Evolutionary conservation across 495 filamentous ascomycete species (phyloP).

Genomic region (Neurospora sp.): DNA sequence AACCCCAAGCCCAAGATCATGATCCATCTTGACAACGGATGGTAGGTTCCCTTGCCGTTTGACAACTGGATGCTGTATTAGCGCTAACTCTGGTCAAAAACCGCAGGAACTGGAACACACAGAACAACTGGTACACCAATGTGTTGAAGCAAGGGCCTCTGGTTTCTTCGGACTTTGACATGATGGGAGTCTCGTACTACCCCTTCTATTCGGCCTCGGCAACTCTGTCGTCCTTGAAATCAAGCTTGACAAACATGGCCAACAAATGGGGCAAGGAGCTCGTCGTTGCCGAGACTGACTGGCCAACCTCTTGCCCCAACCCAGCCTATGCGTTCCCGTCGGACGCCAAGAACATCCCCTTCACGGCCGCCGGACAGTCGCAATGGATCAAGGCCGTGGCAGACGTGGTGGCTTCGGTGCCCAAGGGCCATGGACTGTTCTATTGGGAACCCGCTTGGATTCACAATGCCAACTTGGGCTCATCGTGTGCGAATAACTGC

Average conservation of each 20-base stretch:
- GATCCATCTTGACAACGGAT: slow-evolving; percentile 63
- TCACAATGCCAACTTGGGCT: slow-evolving; percentile 50
- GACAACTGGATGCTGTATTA: not conserved
- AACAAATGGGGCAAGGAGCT: slow-evolving; percentile 49
- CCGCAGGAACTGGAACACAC: slow-evolving; percentile 45
- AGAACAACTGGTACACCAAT: slow-evolving; percentile 52
- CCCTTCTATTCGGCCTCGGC: slow-evolving; percentile 52
- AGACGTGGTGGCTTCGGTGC: slow-evolving; percentile 38
- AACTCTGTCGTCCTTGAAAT: slow-evolving; percentile 44
- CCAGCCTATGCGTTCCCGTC: slow-evolving; percentile 47
- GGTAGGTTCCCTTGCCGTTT: slow-evolving; percentile 16
- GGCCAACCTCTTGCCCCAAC: slow-evolving; percentile 50
- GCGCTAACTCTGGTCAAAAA: not conserved
- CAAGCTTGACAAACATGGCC: slow-evolving; percentile 48
- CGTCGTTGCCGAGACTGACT: slow-evolving; percentile 57
- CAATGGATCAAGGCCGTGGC: slow-evolving; percentile 48
- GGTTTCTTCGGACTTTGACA: slow-evolving; percentile 48
- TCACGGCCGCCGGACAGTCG: slow-evolving; percentile 49
- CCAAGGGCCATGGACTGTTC: slow-evolving; percentile 47
- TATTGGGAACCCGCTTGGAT: slow-evolving; percentile 70
- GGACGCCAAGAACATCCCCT: slow-evolving; percentile 47
- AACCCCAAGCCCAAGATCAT: slow-evolving; percentile 50
- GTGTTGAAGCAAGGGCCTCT: slow-evolving; percentile 45
- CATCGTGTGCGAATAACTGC: slow-evolving; percentile 36
- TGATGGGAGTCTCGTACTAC: slow-evolving; percentile 63